Base-by-base conservation (phyloP, 176 grass and related monocot species). In the Saccharum spontaneum region DNA sequence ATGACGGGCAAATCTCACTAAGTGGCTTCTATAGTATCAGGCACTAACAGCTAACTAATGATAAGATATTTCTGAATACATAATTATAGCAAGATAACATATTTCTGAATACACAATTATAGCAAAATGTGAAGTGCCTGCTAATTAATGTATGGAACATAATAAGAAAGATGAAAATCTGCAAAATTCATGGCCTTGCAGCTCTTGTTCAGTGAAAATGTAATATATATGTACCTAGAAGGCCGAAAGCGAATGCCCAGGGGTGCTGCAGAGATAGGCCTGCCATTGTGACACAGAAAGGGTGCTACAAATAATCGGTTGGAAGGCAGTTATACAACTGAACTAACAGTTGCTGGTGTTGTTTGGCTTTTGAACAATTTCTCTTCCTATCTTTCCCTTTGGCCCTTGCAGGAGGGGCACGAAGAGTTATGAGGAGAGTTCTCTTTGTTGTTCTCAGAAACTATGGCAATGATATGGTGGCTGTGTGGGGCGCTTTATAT, bases 231-330 rank as follows among this genome's bases (percentile, higher is more conserved):
- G 52, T 91, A 94, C 92, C 90, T 80, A 94, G 81, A 60, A 94
- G 79, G 79, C 92, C 92, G 65, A 94, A 94, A 7, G 77, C 33
- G 33, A 94, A 92, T 4, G 89, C 92, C 89, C 86, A 91, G 20
- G 92, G 92, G 8, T 94, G 89, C 4, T 94, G 54, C 30, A 91
- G 9, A 2, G 92, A 89, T 31, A 94, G 86, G 70, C 89, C 86
- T 28, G 76, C 83, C 92, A 94, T 94, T 69, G 49, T 28, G 70
- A 75, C 69, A 60, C 24, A 73, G 34, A 45, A 41, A 33, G 63
- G 41, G 18, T 22, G 12, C 4, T 30, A 8, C 22, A 26, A 39
- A 26, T 41, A 13, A n/a, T 13, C 44, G 6, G 11, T 11, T 33
- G 15, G 24, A 75, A 67, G 65, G 22, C 76, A 82, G 71, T 40